Evolutionary conservation across 768 basidiomycete genomes (phyloP), one percentile per base, ranked within the genome.

Genomic region (Xerocomus spinulosus): DNA sequence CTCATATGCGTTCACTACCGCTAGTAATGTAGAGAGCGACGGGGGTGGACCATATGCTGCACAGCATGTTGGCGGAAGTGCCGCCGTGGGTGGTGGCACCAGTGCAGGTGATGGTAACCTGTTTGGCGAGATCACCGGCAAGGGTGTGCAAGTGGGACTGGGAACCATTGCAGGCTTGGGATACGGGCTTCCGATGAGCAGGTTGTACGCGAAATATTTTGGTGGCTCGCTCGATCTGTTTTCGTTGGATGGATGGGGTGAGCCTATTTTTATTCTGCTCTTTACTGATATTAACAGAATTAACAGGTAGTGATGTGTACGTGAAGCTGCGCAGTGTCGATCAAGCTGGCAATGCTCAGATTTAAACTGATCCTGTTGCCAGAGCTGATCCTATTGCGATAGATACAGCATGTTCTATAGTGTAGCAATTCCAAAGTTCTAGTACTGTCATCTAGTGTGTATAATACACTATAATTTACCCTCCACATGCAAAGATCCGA

Each of bases 161-260:
- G 92, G 92, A n/a, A 90, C 89, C 3, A 87, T 94, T 48, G 91
- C 92, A 7, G 92, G 92, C 0, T 68, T 94, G 25, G 92, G 92
- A 2, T 94, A 92, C 54, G 92, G 92, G 1, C 68, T 89, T 44
- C 87, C 86, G 10, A 87, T 89, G 87, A 87, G 85, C 64, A 75
- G 75, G 48, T 63, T 88, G 40, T 87, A 87, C 57, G 81, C 85
- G 14, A 80, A 71, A 77, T 93, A 93, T 63, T 94, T 94, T 57
- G 90, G 91, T 9, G 92, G 91, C 15, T 84, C 84, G 5, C 73
- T 94, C 21, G 86, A 92, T 55, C 70, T 95, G 35, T 78, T 87
- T 50, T 83, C 86, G 2, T 63, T 94, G 38, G 85, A 92, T 62
- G 87, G 90, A 10, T 91, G 87, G 87, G 89, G 88, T 80, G 58